phyloP scores from a whole-genome alignment of 2,329 filamentous ascomycete genomes.

The Xenoacremonium recifei region DNA sequence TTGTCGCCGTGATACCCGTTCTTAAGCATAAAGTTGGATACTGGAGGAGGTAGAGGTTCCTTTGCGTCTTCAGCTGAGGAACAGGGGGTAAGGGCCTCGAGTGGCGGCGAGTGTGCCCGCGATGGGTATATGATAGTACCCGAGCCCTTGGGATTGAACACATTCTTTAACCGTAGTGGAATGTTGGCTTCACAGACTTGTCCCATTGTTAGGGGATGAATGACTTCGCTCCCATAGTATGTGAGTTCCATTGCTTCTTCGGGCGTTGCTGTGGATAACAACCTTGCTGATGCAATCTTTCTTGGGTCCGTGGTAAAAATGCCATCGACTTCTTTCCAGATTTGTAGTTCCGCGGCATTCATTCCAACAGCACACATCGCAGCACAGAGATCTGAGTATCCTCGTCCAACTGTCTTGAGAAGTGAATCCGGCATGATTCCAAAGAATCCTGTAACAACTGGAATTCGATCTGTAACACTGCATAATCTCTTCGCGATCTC shows the following conservation, averaged over 20 bases:
- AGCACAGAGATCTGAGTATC: slow-evolving; percentile 8
- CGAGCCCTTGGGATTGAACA: slow-evolving; percentile 3
- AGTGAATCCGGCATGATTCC: slow-evolving; percentile 5
- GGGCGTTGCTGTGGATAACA: slow-evolving; percentile 3
- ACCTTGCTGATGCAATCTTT: slow-evolving; percentile 4
- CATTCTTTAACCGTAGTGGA: slow-evolving; percentile 1
- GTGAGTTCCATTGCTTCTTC: slow-evolving; percentile 8
- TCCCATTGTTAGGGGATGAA: slow-evolving; percentile 2
- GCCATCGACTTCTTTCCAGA: slow-evolving; percentile 11
- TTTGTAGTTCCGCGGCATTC: slow-evolving; percentile 4
- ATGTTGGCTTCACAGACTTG: not conserved
- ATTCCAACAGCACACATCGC: slow-evolving; percentile 7
- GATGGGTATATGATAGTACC: too few relatives aligned
- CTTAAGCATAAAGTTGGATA: too few relatives aligned
- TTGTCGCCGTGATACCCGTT: too few relatives aligned
- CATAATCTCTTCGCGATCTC: slow-evolving; percentile 3
- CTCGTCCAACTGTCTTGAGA: slow-evolving; percentile 4
- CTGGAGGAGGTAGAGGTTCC: too few relatives aligned
- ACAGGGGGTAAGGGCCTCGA: too few relatives aligned
- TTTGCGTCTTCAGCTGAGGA: too few relatives aligned
- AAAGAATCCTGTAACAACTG: slow-evolving; percentile 8
- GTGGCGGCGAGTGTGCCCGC: too few relatives aligned
- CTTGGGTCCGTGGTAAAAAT: slow-evolving; percentile 9
- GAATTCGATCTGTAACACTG: not conserved
- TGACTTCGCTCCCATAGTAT: slow-evolving; percentile 7